A percentile compares a stretch with the other conserved stretches of the same genome.
Conservation (phyloP, 345 rosid species). For the Trapa incisa region DNA sequence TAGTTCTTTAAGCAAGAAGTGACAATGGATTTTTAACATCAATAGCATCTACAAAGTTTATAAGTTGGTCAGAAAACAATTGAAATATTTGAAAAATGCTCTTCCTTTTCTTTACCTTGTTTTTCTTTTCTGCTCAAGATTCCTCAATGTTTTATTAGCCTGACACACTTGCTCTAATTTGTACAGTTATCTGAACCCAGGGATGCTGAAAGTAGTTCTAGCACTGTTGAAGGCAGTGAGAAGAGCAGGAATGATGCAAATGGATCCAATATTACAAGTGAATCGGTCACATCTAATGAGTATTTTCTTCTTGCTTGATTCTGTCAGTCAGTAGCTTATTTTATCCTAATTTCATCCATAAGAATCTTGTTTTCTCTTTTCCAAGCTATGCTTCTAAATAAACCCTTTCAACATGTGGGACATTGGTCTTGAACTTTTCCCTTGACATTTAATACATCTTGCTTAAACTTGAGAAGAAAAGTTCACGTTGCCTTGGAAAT, state of each 20-base stretch:
- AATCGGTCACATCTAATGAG: constrained; percentile 27
- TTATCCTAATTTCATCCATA: background rate
- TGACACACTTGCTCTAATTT: background rate
- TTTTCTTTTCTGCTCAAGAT: background rate
- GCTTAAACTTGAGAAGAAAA: background rate
- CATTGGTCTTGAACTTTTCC: background rate
- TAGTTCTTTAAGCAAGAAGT: background rate
- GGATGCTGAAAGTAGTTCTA: constrained; percentile 10
- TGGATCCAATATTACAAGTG: constrained; percentile 5
- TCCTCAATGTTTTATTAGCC: background rate
- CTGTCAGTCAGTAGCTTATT: background rate
- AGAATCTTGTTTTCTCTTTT: background rate
- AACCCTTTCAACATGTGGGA: background rate
- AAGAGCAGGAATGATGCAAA: constrained; percentile 4
- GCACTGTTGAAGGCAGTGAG: constrained; percentile 18
- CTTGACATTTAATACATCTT: background rate
- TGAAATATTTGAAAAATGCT: background rate
- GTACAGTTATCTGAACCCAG: constrained; percentile 20
- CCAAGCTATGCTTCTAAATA: background rate
- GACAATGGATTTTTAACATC: background rate
- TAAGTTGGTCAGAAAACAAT: background rate
- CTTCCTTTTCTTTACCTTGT: background rate
- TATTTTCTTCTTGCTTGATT: constrained; percentile 15
- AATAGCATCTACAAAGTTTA: background rate
- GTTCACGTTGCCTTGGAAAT: background rate